A percentile compares a stretch with the other conserved stretches of the same genome.
phyloP scores from a whole-genome alignment of 306 rosid species.

The Amphicarpaea edgeworthii region DNA sequence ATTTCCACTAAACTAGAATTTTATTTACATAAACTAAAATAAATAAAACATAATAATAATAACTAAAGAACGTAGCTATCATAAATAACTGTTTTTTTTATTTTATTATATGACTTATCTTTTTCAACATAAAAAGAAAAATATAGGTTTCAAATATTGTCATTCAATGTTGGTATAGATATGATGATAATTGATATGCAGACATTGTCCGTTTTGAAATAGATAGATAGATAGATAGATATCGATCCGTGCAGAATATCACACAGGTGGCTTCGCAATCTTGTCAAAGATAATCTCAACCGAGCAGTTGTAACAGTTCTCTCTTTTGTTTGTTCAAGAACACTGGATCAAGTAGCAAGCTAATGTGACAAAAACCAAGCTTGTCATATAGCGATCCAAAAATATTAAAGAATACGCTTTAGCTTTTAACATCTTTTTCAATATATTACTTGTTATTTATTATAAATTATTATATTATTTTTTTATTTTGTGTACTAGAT shows the following conservation, averaged over 20 bases:
- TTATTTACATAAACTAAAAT: too few species aligned
- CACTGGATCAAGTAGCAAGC: slow-evolving; percentile 13
- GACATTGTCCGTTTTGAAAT: background rate
- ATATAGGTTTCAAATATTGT: background rate
- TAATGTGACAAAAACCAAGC: slow-evolving; percentile 20
- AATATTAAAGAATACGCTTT: too few species aligned
- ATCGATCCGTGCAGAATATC: background rate
- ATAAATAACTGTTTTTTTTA: background rate
- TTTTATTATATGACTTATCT: background rate
- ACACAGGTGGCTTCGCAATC: background rate
- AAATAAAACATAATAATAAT: too few species aligned
- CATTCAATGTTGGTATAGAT: too few species aligned
- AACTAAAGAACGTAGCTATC: too few species aligned
- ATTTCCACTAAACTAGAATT: too few species aligned
- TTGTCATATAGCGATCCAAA: background rate
- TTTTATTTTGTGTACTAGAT: too few species aligned
- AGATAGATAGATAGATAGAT: too few species aligned
- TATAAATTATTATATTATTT: too few species aligned
- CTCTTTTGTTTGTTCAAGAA: background rate
- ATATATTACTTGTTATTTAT: too few species aligned
- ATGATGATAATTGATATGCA: background rate
- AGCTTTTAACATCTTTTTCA: too few species aligned
- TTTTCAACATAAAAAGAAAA: background rate
- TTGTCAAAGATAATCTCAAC: background rate
- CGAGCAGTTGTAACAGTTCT: background rate